Evolutionary conservation across 2,329 filamentous ascomycete genomes (phyloP).

Genomic region (Aspergillus sergii): DNA sequence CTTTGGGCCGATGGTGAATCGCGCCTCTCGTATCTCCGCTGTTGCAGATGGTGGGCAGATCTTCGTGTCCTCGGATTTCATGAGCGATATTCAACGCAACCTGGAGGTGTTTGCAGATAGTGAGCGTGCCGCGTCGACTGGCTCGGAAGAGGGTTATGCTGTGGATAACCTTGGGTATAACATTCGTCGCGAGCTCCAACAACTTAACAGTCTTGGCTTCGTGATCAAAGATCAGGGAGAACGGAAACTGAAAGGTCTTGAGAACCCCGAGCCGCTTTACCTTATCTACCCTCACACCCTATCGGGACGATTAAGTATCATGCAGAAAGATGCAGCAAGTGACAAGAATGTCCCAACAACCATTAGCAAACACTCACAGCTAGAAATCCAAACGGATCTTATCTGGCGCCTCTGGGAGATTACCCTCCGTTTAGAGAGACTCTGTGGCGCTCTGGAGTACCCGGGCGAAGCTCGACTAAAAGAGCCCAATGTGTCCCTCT

Average conservation of each 20-base stretch:
- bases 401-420: slow-evolving; percentile 91
- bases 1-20: slow-evolving; percentile 99
- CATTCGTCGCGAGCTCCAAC: slow-evolving; percentile 84
- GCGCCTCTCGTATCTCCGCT: slow-evolving; percentile 87
- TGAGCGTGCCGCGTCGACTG: slow-evolving; percentile 69
- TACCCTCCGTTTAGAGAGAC: slow-evolving; percentile 85
- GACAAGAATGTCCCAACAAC: slow-evolving; percentile 51
- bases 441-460: slow-evolving; percentile 86
- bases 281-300: slow-evolving; percentile 91
- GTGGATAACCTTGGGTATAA: slow-evolving; percentile 74
- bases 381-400: slow-evolving; percentile 80
- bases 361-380: slow-evolving; percentile 63
- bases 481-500: slow-evolving; percentile 77
- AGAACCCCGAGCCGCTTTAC: slow-evolving; percentile 95
- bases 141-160: slow-evolving; percentile 72
- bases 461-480: slow-evolving; percentile 65
- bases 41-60: slow-evolving; percentile 97
- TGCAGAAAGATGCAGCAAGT: slow-evolving; percentile 53
- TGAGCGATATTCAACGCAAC: slow-evolving; percentile 90
- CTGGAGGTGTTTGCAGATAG: slow-evolving; percentile 86
- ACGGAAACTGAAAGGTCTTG: slow-evolving; percentile 91
- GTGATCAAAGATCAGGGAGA: slow-evolving; percentile 97
- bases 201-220: slow-evolving; percentile 87
- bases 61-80: slow-evolving; percentile 94
- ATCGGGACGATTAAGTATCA: slow-evolving; percentile 63